Percentiles rank a stretch among this genome's conserved stretches.
Conservation (phyloP, 2,329 filamentous ascomycete genomes). For the Trichophyton benhamiae region DNA sequence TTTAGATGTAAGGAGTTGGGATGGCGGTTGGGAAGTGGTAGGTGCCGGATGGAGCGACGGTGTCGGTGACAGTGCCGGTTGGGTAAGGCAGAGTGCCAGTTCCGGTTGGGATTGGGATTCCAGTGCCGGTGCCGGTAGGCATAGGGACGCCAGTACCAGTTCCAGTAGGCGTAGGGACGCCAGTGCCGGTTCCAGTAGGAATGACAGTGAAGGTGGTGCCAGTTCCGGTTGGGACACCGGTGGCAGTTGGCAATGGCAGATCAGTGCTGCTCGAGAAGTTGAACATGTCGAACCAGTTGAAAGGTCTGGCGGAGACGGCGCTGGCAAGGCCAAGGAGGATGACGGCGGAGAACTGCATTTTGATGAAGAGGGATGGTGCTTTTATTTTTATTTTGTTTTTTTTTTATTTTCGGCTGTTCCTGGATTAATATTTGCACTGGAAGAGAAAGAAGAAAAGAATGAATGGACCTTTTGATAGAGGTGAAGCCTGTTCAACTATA, state of each 20-base stretch:
- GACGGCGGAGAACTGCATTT: constrained; percentile 9
- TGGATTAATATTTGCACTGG: not conserved
- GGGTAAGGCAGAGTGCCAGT: constrained; percentile 1
- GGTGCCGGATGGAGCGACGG: not conserved
- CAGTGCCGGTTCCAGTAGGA: not conserved
- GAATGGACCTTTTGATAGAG: not conserved
- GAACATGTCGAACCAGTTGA: not conserved
- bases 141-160: not conserved
- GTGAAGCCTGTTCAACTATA: constrained; percentile 1
- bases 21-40: constrained; percentile 5
- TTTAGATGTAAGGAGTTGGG: not conserved
- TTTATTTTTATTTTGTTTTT: not conserved
- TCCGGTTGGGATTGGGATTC: constrained; percentile 2
- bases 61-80: not conserved
- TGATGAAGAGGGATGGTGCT: not conserved
- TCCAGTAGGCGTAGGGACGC: not conserved
- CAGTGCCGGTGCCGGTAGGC: constrained; percentile 1
- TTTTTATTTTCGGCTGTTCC: not conserved
- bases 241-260: not conserved
- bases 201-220: not conserved
- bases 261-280: not conserved
- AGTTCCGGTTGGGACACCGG: not conserved
- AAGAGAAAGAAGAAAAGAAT: not conserved
- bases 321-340: constrained; percentile 6
- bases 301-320: constrained; percentile 3